These are phyloP conservation scores for Hordeum vulgare DNA, from an alignment of 176 grass and related monocot species.

Conservation along the genomic window MorexV3_pseudomolecules_assembly NC_058522.1:422428477-422428976, in stretches of 20 bases:
- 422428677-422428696: too few species aligned
- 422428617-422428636: too few species aligned
- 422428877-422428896: neutral
- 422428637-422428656: too few species aligned
- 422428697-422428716: neutral
- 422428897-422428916: neutral
- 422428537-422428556: too few species aligned
- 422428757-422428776: neutral
- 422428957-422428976: conserved; percentile 1
- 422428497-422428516: too few species aligned
- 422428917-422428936: neutral
- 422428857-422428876: neutral
- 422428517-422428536: too few species aligned
- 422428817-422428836: neutral
- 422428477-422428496: too few species aligned
- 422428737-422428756: neutral
- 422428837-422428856: neutral
- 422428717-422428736: too few species aligned
- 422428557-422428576: too few species aligned
- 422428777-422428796: neutral
- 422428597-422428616: too few species aligned
- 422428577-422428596: too few species aligned
- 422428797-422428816: neutral
- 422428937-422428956: neutral
- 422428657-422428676: too few species aligned